phyloP scores from a whole-genome alignment of 164 flowering plant species.

The Vitis labrusca region DNA sequence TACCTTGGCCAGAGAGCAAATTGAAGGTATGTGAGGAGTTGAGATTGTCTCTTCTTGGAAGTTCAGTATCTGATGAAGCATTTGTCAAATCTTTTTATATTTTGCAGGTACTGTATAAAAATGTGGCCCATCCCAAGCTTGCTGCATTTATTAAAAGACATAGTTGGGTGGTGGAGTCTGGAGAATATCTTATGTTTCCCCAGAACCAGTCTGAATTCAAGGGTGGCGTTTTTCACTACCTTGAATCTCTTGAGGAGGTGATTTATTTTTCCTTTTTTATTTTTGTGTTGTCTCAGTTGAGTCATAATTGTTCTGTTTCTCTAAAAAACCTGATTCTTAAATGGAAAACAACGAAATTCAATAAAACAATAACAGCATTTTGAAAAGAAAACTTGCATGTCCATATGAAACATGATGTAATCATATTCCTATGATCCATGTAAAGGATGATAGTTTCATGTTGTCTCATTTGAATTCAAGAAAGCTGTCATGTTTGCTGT shows the following conservation, averaged over 20 bases:
- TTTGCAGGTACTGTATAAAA: conserved; percentile 65
- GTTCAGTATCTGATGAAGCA: background rate
- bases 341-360: no score
- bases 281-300: background rate
- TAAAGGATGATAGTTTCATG: no score
- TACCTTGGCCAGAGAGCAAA: conserved; percentile 90
- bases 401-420: no score
- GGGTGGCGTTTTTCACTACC: conserved; percentile 76
- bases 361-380: no score
- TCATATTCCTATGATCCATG: no score
- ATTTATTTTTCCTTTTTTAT: conserved; percentile 2
- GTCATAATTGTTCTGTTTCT: background rate
- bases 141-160: conserved; percentile 58
- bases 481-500: no score
- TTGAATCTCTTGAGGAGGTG: conserved; percentile 90
- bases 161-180: conserved; percentile 70
- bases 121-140: conserved; percentile 91
- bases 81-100: background rate
- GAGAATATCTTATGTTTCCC: conserved; percentile 77
- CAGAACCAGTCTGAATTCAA: conserved; percentile 60
- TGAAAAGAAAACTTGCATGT: no score
- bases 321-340: no score
- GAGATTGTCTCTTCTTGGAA: background rate
- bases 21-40: conserved; percentile 46
- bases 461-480: no score